Conservation (phyloP, 495 filamentous ascomycete genomes). For the Aspergillus panamensis region DNA sequence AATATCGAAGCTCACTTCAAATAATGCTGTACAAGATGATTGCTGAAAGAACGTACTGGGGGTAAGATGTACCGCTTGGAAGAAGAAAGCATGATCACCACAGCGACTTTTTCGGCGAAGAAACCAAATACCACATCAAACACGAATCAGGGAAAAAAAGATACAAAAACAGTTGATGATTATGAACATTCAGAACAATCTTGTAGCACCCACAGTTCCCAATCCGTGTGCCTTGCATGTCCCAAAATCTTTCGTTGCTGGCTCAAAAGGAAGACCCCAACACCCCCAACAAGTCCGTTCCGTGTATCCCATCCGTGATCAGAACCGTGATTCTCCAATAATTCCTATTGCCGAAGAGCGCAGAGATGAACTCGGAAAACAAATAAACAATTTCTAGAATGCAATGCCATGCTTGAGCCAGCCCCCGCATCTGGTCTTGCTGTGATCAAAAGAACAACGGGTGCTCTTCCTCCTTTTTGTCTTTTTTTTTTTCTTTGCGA, state of each 20-base stretch:
- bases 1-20: neutral
- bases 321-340: slow-evolving; percentile 48
- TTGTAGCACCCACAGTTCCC: slow-evolving; percentile 38
- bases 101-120: slow-evolving; percentile 17
- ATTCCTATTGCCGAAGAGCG: slow-evolving; percentile 42
- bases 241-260: slow-evolving; percentile 28
- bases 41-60: slow-evolving; percentile 16
- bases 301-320: slow-evolving; percentile 48
- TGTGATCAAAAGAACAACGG: slow-evolving; percentile 28
- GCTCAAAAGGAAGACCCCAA: slow-evolving; percentile 48
- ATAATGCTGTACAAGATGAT: slow-evolving; percentile 21
- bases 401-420: slow-evolving; percentile 36
- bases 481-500: neutral
- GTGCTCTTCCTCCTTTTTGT: slow-evolving; percentile 16
- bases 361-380: slow-evolving; percentile 34
- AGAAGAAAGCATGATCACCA: slow-evolving; percentile 19
- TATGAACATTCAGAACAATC: slow-evolving; percentile 41
- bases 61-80: slow-evolving; percentile 10
- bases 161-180: slow-evolving; percentile 19
- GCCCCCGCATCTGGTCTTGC: slow-evolving; percentile 24
- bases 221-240: slow-evolving; percentile 24
- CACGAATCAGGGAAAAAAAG: slow-evolving; percentile 12
- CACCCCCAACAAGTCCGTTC: slow-evolving; percentile 46
- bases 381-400: slow-evolving; percentile 44
- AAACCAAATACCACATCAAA: slow-evolving; percentile 14